phyloP scores from a whole-genome alignment of 257 asterid genomes.

The Echites panduratus region DNA sequence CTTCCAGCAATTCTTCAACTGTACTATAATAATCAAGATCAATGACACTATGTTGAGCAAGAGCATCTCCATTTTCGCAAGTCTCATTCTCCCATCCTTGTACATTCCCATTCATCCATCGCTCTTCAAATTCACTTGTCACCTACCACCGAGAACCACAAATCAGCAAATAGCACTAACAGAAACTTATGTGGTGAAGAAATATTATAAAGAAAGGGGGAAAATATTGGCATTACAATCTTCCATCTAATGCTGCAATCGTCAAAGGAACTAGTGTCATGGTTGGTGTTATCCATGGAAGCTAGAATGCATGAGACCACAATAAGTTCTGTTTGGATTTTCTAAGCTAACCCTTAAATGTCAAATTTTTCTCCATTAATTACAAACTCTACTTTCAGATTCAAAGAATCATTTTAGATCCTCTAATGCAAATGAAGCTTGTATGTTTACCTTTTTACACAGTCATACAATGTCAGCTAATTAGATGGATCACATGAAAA shows the following conservation, averaged over 20 bases:
- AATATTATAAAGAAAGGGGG: background rate
- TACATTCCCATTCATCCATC: constrained; percentile 59
- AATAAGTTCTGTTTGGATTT: background rate
- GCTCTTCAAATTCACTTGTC: constrained; percentile 74
- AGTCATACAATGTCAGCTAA: background rate
- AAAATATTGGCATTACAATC: background rate
- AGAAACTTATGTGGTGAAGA: background rate
- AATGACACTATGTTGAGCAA: constrained; percentile 44
- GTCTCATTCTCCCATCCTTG: constrained; percentile 74
- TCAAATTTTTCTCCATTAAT: background rate
- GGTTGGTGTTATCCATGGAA: background rate
- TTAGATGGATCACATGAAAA: background rate
- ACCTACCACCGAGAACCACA: constrained; percentile 38
- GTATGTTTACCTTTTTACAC: background rate
- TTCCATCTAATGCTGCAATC: background rate
- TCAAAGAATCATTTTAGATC: background rate
- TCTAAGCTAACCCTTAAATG: background rate
- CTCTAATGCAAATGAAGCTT: background rate
- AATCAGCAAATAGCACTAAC: constrained; percentile 12
- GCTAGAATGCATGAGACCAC: background rate
- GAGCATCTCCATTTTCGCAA: constrained; percentile 53
- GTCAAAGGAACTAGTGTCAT: background rate
- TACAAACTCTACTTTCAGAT: background rate
- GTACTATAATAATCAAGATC: constrained; percentile 82
- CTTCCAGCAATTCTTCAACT: constrained; percentile 73